phyloP scores from a whole-genome alignment of 2,329 filamentous ascomycete species.

The Aureobasidium leucospermi region DNA sequence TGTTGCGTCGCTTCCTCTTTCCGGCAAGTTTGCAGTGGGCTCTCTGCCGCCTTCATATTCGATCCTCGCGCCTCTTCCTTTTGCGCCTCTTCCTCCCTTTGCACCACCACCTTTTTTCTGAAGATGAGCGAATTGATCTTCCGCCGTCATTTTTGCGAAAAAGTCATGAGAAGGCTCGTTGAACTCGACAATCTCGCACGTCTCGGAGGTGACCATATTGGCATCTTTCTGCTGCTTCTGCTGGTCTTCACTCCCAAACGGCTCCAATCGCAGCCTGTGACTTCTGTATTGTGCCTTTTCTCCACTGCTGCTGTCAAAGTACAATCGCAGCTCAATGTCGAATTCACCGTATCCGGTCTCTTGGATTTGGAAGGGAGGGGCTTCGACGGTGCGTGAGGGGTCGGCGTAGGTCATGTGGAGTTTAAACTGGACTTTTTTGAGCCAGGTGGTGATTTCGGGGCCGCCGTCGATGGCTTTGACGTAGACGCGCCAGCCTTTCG shows the following conservation, averaged over 20 bases:
- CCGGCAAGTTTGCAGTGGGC: constrained; percentile 68
- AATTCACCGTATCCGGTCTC: constrained; percentile 99
- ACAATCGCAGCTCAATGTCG: constrained; percentile 89
- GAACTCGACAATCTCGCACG: constrained; percentile 91
- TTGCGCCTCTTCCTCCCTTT: constrained; percentile 50
- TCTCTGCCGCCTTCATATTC: constrained; percentile 49
- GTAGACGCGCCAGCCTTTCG: constrained; percentile 93
- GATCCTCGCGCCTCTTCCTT: constrained; percentile 41
- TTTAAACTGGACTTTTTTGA: constrained; percentile 96
- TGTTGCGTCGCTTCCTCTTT: constrained; percentile 55
- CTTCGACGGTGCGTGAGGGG: constrained; percentile 76
- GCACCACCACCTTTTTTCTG: constrained; percentile 51
- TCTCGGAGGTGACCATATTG: constrained; percentile 66
- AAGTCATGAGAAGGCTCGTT: constrained; percentile 94
- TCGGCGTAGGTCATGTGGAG: constrained; percentile 95
- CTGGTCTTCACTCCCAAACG: constrained; percentile 73
- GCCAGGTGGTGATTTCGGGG: constrained; percentile 82
- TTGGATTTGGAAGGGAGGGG: constrained; percentile 66
- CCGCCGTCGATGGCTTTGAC: constrained; percentile 84
- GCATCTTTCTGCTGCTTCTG: constrained; percentile 57
- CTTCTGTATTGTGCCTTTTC: constrained; percentile 96
- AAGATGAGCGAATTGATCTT: constrained; percentile 50
- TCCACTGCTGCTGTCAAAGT: constrained; percentile 77
- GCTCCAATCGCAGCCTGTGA: constrained; percentile 84
- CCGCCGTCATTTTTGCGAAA: constrained; percentile 75